Conservation (phyloP, 2,329 filamentous ascomycete genomes). For the Aspergillus tamarii region DNA sequence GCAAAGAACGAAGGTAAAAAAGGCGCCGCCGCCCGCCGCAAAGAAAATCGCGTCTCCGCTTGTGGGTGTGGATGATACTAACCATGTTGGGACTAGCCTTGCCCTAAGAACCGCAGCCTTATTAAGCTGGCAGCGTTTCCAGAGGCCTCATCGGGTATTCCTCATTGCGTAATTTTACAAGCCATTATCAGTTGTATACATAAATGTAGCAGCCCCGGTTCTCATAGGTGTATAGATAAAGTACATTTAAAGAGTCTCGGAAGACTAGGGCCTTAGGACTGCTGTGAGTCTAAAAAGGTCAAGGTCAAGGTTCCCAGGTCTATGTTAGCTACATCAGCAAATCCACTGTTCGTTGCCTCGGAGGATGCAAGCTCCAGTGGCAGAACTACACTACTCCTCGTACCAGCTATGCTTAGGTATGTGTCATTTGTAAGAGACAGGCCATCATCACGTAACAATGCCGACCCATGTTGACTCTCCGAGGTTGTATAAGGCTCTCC, state of each 20-base stretch:
- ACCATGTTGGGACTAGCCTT: constrained; percentile 21
- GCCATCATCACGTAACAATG: neutral
- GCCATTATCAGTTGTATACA: no score
- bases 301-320: constrained; percentile 32
- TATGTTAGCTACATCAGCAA: constrained; percentile 17
- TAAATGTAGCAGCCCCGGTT: no score
- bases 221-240: neutral
- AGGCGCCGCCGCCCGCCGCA: constrained; percentile 24
- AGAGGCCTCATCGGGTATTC: neutral
- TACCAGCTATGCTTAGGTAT: neutral
- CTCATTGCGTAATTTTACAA: neutral
- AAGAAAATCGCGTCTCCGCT: constrained; percentile 42
- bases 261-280: neutral
- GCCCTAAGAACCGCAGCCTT: constrained; percentile 21
- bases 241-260: neutral
- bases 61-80: constrained; percentile 40
- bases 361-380: neutral
- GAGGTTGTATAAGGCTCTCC: constrained; percentile 5
- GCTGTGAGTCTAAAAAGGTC: neutral
- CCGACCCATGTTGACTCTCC: neutral
- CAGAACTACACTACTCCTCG: neutral
- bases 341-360: neutral
- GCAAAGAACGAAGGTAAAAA: constrained; percentile 29
- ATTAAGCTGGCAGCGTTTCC: neutral
- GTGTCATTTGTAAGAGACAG: neutral